Evolutionary conservation across 495 filamentous ascomycete species (phyloP).

Genomic region (Polyplosphaeria fusca): DNA sequence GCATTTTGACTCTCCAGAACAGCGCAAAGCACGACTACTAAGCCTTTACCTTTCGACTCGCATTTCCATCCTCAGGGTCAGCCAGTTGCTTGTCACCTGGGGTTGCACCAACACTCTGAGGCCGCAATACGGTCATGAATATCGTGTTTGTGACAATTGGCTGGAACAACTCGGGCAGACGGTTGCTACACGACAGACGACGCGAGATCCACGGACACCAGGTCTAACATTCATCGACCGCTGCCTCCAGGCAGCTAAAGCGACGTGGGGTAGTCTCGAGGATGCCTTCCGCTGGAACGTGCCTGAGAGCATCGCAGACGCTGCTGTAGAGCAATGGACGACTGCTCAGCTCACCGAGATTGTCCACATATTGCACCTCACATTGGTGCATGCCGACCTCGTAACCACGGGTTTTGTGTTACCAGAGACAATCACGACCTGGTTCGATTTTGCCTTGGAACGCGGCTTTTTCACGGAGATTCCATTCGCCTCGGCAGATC

Average conservation of each 20-base stretch:
- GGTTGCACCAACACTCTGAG: conserved; percentile 15
- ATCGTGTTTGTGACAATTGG: conserved; percentile 31
- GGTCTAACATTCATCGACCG: background rate
- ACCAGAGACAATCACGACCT: conserved; percentile 54
- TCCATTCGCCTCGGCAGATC: conserved; percentile 32
- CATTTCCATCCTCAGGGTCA: conserved; percentile 52
- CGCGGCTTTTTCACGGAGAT: conserved; percentile 26
- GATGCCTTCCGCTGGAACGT: conserved; percentile 53
- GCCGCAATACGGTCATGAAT: conserved; percentile 4
- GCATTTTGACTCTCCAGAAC: conserved; percentile 55
- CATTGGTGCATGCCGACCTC: conserved; percentile 65
- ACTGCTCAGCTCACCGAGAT: conserved; percentile 63
- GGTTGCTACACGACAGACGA: conserved; percentile 7
- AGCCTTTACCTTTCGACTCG: conserved; percentile 68
- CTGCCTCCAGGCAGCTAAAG: conserved; percentile 28
- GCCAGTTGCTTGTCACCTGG: conserved; percentile 38
- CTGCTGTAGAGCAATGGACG: conserved; percentile 60
- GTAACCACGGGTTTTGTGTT: conserved; percentile 52
- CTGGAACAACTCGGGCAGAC: conserved; percentile 31
- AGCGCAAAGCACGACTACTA: conserved; percentile 60
- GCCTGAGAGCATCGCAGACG: conserved; percentile 47
- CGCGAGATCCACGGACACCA: background rate
- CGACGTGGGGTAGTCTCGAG: conserved; percentile 47
- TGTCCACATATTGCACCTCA: conserved; percentile 66
- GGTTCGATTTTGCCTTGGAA: conserved; percentile 22